phyloP scores from a whole-genome alignment of 2,329 filamentous ascomycete genomes.

The Colletotrichum magnum region DNA sequence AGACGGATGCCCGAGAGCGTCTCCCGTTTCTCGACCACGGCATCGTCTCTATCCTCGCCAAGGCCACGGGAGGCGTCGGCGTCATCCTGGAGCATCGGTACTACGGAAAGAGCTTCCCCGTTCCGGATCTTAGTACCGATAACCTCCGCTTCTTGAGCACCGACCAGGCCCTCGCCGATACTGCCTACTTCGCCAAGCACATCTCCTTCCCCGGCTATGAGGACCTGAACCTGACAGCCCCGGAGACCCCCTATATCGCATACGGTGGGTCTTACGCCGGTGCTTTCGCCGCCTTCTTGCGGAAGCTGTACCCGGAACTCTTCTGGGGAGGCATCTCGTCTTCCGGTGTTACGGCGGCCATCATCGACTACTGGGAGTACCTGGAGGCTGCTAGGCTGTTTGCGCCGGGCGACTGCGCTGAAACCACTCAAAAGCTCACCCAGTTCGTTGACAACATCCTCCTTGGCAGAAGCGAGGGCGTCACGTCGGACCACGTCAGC shows the following conservation, averaged over 20 bases:
- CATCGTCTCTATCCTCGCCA: slow-evolving; percentile 78
- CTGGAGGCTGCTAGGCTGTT: slow-evolving; percentile 65
- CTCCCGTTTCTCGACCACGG: slow-evolving; percentile 83
- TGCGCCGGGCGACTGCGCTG: slow-evolving; percentile 72
- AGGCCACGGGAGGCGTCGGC: slow-evolving; percentile 80
- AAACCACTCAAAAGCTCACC: slow-evolving; percentile 71
- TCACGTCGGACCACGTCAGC: slow-evolving; percentile 1
- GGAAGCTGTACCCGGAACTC: slow-evolving; percentile 81
- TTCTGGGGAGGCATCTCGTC: slow-evolving; percentile 87
- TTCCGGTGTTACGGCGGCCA: slow-evolving; percentile 83
- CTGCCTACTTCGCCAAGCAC: slow-evolving; percentile 83
- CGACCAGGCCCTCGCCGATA: slow-evolving; percentile 85
- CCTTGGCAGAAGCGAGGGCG: slow-evolving; percentile 55
- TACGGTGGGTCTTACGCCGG: slow-evolving; percentile 91
- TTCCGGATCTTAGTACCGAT: slow-evolving; percentile 73
- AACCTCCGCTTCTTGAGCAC: slow-evolving; percentile 87
- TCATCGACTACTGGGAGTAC: slow-evolving; percentile 82
- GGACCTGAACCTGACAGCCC: slow-evolving; percentile 75
- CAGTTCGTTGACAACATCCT: slow-evolving; percentile 67
- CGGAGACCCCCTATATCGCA: slow-evolving; percentile 78
- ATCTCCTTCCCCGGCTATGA: slow-evolving; percentile 80
- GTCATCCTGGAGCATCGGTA: slow-evolving; percentile 91
- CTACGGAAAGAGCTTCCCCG: slow-evolving; percentile 84
- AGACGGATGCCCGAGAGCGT: slow-evolving; percentile 74
- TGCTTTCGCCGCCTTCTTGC: slow-evolving; percentile 81